Percentiles rank a stretch among this genome's conserved stretches.
phyloP scores from a whole-genome alignment of 805 yeast genomes.

The Teunomyces pallodes region DNA sequence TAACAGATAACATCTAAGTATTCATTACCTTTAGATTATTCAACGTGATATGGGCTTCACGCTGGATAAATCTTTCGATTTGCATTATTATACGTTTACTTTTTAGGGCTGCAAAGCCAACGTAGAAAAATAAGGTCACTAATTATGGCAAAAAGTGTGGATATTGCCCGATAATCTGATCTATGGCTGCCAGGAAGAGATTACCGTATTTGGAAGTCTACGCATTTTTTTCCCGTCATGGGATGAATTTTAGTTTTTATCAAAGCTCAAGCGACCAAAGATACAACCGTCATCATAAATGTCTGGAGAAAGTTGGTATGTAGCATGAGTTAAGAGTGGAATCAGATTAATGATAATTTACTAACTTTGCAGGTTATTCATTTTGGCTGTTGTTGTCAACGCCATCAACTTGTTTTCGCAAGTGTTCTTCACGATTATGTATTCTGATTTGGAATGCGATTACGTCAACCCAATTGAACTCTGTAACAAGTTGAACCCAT shows the following conservation, averaged over 20 bases:
- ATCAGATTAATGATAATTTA: neutral
- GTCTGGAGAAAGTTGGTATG: slow-evolving; percentile 32
- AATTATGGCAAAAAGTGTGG: neutral
- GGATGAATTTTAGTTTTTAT: neutral
- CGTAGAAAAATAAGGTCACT: too few species aligned
- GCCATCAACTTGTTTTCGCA: slow-evolving; percentile 87
- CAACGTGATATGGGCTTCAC: too few species aligned
- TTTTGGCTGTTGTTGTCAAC: slow-evolving; percentile 77
- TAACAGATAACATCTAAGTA: too few species aligned
- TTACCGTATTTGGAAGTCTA: slow-evolving; percentile 4
- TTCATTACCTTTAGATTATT: too few species aligned
- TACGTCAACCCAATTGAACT: slow-evolving; percentile 96
- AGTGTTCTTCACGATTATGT: slow-evolving; percentile 93
- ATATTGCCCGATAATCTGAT: neutral
- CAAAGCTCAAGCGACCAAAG: neutral
- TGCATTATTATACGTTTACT: too few species aligned
- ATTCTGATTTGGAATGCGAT: slow-evolving; percentile 92
- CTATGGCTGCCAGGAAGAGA: neutral
- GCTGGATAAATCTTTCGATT: too few species aligned
- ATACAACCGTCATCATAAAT: slow-evolving; percentile 9
- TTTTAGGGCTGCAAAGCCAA: too few species aligned
- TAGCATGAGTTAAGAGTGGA: slow-evolving; percentile 1
- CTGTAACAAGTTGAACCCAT: slow-evolving; percentile 87
- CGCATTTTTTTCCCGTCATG: neutral
- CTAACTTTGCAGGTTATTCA: slow-evolving; percentile 48